These are phyloP conservation scores for Nitzschia sp. DNA, from an alignment of 108 stramenopile genomes.

Conservation along the genomic window DNA sequence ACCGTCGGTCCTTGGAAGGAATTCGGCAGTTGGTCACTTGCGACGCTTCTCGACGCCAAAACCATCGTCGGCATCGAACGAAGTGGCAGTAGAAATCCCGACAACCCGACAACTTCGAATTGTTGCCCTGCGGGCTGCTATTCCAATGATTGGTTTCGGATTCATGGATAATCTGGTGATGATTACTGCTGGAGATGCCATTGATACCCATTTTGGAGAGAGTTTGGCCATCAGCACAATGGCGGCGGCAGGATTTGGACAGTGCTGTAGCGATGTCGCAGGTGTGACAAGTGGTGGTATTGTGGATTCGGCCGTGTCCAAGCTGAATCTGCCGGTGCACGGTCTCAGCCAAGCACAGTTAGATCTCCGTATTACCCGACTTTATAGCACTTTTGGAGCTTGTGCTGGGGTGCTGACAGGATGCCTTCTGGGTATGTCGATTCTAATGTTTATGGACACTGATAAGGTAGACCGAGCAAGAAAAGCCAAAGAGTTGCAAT, in stretches of 20 bases:
- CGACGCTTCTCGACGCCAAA: not conserved
- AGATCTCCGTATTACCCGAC: constrained; percentile 31
- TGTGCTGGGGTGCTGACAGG: constrained; percentile 81
- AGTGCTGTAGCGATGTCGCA: constrained; percentile 54
- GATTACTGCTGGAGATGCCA: constrained; percentile 85
- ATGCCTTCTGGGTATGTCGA: constrained; percentile 83
- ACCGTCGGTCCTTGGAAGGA: not conserved
- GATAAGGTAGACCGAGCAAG: constrained; percentile 63
- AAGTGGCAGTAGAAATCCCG: constrained; percentile 8
- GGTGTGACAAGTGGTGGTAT: constrained; percentile 59
- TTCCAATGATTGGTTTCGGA: constrained; percentile 81
- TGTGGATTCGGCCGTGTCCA: constrained; percentile 55
- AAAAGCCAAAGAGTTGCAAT: constrained; percentile 65
- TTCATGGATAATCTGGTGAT: constrained; percentile 90
- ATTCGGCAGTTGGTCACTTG: not conserved
- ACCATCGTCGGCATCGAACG: not conserved
- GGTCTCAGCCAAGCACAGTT: constrained; percentile 62
- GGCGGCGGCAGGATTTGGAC: constrained; percentile 83
- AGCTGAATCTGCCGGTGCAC: constrained; percentile 58
- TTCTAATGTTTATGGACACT: constrained; percentile 83
- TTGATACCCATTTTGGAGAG: constrained; percentile 79
- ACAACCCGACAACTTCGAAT: constrained; percentile 50
- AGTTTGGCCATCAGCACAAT: constrained; percentile 78
- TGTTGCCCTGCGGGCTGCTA: constrained; percentile 49
- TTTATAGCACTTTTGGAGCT: constrained; percentile 54